Evolutionary conservation across 2,329 filamentous ascomycete genomes (phyloP), one percentile per base, ranked within the genome.

Genomic region (Akanthomyces lecanii): DNA sequence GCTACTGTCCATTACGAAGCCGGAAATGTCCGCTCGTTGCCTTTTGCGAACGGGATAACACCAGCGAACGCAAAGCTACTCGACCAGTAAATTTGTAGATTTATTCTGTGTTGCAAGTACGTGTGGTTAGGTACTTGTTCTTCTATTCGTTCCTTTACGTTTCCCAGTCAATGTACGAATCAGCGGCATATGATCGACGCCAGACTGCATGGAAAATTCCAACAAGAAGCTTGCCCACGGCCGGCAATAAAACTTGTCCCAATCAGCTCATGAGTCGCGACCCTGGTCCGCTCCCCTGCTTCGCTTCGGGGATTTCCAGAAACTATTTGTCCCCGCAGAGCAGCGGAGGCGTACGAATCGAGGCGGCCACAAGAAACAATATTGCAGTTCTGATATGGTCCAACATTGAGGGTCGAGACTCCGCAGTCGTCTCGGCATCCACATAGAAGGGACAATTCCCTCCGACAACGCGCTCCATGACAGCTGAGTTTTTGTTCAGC

Each of bases 401-500:
- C 45, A 28, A 28, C 14, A 48, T 10, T 48, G 45, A 36, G 6
- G 33, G 16, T 8, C 36, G 5, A 5, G 38, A 28, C 38, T 61
- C 28, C 57, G 23, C 23, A 45, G 4, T 11, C 21, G 36, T 25
- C 23, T 51, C 52, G 23, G 36, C 47, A 45, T 33, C 16, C 30
- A 14, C 51, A 12, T 21, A 21, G 28, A 3, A 23, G 21, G 28
- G 30, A 42, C 44, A 51, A 52, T 42, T 61, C 47, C 44, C 36
- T 44, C 36, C 47, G 18, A 42, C 38, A 11, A 30, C 28, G 28
- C n/a, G 33, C 48, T 52, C 36, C 40, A 53, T 52, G 12, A 25
- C 18, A 61, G 50, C 47, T 44, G 48, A 52, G 4, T 40, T 28
- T 53, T 30, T 61, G 21, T 60, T 40, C 47, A 53, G 56, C 56